Conservation (phyloP, 1,284 basidiomycete species). For the Rhodotorula sp. region DNA sequence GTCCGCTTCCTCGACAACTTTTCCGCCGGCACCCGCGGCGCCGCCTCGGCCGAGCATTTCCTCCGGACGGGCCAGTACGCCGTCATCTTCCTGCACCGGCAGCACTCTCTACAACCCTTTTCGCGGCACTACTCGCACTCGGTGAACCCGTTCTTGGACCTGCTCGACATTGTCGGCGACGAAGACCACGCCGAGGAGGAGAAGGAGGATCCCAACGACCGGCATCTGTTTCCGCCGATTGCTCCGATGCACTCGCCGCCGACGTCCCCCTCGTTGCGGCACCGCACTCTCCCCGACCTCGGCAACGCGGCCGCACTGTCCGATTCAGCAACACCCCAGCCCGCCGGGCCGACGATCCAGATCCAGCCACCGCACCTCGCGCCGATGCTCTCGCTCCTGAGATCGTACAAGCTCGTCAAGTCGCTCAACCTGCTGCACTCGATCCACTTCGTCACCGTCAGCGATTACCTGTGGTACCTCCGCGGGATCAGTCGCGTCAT, state of each 20-base stretch:
- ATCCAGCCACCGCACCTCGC: conserved; percentile 46
- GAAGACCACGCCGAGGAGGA: conserved; percentile 18
- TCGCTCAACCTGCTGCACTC: conserved; percentile 71
- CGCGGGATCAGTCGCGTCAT: conserved; percentile 67
- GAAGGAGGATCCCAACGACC: background rate
- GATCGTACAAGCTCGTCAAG: conserved; percentile 77
- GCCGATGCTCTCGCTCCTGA: conserved; percentile 69
- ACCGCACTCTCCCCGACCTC: background rate
- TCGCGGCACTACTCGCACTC: conserved; percentile 96
- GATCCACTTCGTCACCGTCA: conserved; percentile 88
- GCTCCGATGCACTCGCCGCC: conserved; percentile 25
- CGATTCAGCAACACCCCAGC: background rate
- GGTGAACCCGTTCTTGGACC: conserved; percentile 94
- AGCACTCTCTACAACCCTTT: conserved; percentile 95
- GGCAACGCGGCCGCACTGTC: background rate
- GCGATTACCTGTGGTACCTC: conserved; percentile 93
- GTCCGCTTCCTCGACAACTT: conserved; percentile 99
- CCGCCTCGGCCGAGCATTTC: conserved; percentile 97
- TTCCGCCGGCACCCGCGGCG: conserved; percentile 94
- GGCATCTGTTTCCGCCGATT: conserved; percentile 31
- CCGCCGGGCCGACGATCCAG: conserved; percentile 27
- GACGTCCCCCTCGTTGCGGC: conserved; percentile 5
- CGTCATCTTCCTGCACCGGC: conserved; percentile 96
- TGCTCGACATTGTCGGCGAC: conserved; percentile 69
- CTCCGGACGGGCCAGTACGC: conserved; percentile 81